Base-by-base conservation (phyloP, 78 protist genomes). In the Acrasis kona region DNA sequence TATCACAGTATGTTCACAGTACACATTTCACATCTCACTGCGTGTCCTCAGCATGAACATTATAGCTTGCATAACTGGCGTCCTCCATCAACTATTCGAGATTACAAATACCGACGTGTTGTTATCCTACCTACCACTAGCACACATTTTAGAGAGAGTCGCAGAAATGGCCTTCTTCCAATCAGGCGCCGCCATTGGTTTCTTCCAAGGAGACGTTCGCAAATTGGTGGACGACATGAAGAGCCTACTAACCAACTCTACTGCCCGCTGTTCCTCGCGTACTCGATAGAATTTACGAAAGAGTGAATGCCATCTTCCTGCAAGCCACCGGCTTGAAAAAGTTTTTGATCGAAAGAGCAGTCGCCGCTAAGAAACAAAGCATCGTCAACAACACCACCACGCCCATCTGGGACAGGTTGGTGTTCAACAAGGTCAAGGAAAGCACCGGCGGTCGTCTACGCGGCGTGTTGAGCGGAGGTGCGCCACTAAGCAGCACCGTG, bases 241-340 rank as follows among this genome's bases (percentile, higher is more conserved):
- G 10, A 39, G 83, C 58, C 8, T 86, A 89, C 39, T 76, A 80
- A 27, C 99, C 99, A 10, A 91, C 98, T 8, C 27, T 91, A 72
- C 80, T 97, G 73, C 64, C 38, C 35, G 83, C 86, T 9, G 99
- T 96, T 10, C 99, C 99, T 28, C 83, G 98, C 7, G 80, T 96
- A 29, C 83, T 80, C 89, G 91, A 84, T 78, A 78, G 90, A 35
- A 71, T 95, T 34, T 65, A 77, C 67, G 31, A 28, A 29, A 69
- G 65, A 30, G 72, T 70, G 68, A 68, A 12, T 37, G 67, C 84
- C n/a, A 91, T 88, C 84, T 84, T 74, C 41, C 2, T 29, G 31
- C 71, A 36, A 9, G 76, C 68, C 3, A 69, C 65, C 10, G 81
- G 2, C 3, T 9, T 8, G n/a, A 77, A 77, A 38, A 19, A 28